A percentile compares a stretch with the other conserved stretches of the same genome.
Conservation (phyloP, 352 stramenopile species). For the Globisporangium rhizosaccharum region DNA sequence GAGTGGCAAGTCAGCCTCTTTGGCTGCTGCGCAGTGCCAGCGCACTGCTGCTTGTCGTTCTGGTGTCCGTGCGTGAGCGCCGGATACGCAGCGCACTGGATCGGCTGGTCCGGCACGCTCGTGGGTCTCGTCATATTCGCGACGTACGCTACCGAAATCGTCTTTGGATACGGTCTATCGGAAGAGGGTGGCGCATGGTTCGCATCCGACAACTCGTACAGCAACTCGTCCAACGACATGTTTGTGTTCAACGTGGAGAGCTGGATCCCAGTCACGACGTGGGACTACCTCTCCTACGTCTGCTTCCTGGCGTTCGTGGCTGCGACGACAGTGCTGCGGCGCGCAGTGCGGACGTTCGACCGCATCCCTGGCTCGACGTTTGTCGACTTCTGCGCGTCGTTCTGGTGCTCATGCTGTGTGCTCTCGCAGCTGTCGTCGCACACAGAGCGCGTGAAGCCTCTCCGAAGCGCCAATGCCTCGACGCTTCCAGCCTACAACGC, state of each 20-base stretch:
- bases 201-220: constrained; percentile 15
- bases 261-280: neutral
- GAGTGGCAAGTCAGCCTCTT: constrained; percentile 21
- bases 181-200: neutral
- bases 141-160: neutral
- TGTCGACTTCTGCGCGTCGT: constrained; percentile 11
- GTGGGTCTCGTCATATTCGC: constrained; percentile 3
- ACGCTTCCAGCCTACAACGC: neutral
- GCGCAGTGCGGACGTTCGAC: neutral
- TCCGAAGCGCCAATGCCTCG: neutral
- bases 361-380: constrained; percentile 8
- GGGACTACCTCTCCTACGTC: no score
- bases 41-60: constrained; percentile 19
- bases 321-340: neutral
- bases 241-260: no score
- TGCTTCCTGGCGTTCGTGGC: neutral
- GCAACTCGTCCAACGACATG: neutral
- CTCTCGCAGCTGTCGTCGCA: constrained; percentile 24
- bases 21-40: constrained; percentile 14
- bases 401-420: constrained; percentile 21
- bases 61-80: constrained; percentile 21
- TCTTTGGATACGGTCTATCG: neutral
- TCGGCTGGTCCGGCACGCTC: constrained; percentile 9
- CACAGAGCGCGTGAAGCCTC: constrained; percentile 6
- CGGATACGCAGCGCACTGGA: constrained; percentile 5